A percentile compares a stretch with the other conserved stretches of the same genome.
phyloP scores from a whole-genome alignment of 805 yeast species.

The Candida manassasensis region DNA sequence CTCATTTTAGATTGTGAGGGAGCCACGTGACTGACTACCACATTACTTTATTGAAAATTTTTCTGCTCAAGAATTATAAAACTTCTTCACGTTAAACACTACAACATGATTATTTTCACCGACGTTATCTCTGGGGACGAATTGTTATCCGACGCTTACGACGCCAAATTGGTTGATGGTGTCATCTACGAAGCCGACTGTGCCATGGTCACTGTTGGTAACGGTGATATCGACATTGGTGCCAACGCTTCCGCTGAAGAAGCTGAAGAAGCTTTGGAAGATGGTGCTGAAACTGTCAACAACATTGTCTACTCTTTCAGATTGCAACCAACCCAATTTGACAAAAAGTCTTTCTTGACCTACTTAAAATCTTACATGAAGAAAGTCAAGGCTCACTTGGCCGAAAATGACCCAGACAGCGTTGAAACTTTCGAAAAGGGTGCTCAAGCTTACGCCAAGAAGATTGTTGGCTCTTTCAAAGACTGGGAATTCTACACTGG shows the following conservation, averaged over 20 bases:
- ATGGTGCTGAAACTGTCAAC: constrained; percentile 88
- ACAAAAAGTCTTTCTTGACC: constrained; percentile 94
- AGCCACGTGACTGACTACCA: constrained; percentile 1
- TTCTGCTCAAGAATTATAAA: no score
- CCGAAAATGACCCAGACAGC: constrained; percentile 84
- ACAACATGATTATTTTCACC: constrained; percentile 38
- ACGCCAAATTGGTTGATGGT: constrained; percentile 76
- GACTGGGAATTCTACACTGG: constrained; percentile 99
- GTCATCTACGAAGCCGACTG: constrained; percentile 97
- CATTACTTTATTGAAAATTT: no score
- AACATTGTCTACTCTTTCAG: constrained; percentile 98
- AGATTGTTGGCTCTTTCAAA: constrained; percentile 89
- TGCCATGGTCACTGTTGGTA: constrained; percentile 81
- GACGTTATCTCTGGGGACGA: constrained; percentile 95
- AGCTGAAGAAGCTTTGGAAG: constrained; percentile 79
- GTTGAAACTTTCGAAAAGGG: constrained; percentile 94
- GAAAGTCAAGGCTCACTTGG: constrained; percentile 84
- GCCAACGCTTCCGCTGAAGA: constrained; percentile 99
- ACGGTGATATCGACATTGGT: constrained; percentile 96
- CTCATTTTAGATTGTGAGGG: neutral
- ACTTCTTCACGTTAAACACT: no score
- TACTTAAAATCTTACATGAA: constrained; percentile 99
- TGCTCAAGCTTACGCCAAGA: constrained; percentile 93
- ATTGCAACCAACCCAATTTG: constrained; percentile 91
- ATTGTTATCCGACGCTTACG: constrained; percentile 96